These are phyloP conservation scores for Fraxinus paxiana DNA, from an alignment of 305 asterid genomes.

Conservation along the genomic window DNA sequence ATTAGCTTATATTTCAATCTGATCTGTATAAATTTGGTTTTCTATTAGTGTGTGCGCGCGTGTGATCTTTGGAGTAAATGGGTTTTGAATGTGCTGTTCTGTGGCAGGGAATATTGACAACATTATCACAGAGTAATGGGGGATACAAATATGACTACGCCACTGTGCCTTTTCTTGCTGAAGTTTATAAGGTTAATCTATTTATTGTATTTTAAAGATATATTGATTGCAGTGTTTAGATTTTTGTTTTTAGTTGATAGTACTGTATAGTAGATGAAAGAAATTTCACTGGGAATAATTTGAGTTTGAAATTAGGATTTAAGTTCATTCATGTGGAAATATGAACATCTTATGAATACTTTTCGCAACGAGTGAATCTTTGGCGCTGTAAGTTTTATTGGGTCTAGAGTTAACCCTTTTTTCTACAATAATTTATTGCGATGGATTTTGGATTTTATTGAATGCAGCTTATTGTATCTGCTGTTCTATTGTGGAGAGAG, in stretches of 20 bases:
- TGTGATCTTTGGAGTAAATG: slow-evolving; percentile 17
- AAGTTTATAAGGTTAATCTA: slow-evolving; percentile 66
- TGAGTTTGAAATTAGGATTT: not conserved
- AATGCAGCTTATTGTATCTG: slow-evolving; percentile 79
- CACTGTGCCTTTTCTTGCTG: slow-evolving; percentile 97
- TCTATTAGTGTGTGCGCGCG: not conserved
- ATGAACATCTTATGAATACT: not conserved
- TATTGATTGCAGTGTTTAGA: not conserved
- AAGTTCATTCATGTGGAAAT: not conserved
- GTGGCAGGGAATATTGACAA: slow-evolving; percentile 81
- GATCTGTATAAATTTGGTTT: not conserved
- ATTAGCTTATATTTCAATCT: not conserved
- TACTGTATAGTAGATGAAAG: not conserved
- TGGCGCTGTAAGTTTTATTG: not conserved
- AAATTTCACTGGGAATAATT: not conserved
- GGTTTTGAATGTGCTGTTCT: slow-evolving; percentile 19
- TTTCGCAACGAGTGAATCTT: not conserved
- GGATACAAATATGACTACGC: slow-evolving; percentile 83
- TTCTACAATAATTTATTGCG: not conserved
- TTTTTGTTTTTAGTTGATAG: not conserved
- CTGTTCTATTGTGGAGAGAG: slow-evolving; percentile 79
- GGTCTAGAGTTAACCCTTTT: not conserved
- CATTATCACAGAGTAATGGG: slow-evolving; percentile 84
- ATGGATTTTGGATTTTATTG: slow-evolving; percentile 17
- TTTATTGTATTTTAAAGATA: not conserved